These are phyloP conservation scores for Musa beccarii DNA, from an alignment of 176 grass and related monocot species.

Conservation along the genomic window DNA sequence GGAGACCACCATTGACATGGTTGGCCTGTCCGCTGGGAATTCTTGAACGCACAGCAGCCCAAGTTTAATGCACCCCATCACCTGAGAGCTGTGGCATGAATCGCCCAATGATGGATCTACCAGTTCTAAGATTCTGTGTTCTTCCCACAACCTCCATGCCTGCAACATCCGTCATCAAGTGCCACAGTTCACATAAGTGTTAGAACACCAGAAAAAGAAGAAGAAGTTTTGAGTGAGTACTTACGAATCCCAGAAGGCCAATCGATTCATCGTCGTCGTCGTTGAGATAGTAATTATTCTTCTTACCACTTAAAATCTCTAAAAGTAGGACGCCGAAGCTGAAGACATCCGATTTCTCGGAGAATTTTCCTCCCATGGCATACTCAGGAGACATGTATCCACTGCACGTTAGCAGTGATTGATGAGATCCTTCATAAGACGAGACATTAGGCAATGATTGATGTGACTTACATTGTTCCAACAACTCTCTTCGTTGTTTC, in stretches of 20 bases:
- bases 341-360: constrained; percentile 21
- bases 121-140: constrained; percentile 1
- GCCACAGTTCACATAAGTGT: background rate
- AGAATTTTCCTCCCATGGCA: constrained; percentile 6
- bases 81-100: background rate
- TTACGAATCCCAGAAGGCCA: background rate
- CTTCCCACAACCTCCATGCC: constrained; percentile 11
- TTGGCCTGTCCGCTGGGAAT: constrained; percentile 11
- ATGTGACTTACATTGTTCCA: constrained; percentile 7
- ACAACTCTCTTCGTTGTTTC: constrained; percentile 1
- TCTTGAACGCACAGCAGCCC: constrained; percentile 8
- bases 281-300: background rate
- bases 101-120: background rate
- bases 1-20: constrained; percentile 2
- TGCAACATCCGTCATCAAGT: background rate
- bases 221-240: background rate
- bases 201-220: background rate
- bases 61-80: background rate
- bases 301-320: constrained; percentile 12
- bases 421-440: no score
- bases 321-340: constrained; percentile 20
- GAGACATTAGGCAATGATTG: background rate
- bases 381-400: constrained; percentile 26
- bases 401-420: background rate
- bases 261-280: background rate